phyloP scores from a whole-genome alignment of 768 basidiomycete species.

The Calocybe indica region DNA sequence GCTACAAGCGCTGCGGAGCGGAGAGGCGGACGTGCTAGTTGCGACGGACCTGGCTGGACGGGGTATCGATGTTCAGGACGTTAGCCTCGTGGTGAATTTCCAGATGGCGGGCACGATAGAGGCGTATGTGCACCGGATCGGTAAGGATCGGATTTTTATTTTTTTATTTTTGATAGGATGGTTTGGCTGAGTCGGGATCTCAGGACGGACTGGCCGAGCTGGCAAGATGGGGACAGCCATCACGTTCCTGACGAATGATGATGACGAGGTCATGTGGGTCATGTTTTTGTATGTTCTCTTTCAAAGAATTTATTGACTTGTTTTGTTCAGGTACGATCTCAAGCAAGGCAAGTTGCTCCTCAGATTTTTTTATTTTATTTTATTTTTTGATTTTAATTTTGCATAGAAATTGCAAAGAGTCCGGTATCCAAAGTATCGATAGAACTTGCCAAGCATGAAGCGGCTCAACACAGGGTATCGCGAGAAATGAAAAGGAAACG shows the following conservation, averaged over 20 bases:
- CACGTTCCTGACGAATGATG: constrained; percentile 94
- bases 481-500: constrained; percentile 94
- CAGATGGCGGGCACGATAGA: constrained; percentile 97
- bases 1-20: constrained; percentile 77
- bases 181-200: constrained; percentile 1
- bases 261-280: constrained; percentile 93
- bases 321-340: constrained; percentile 75
- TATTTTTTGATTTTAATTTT: constrained; percentile 6
- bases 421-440: constrained; percentile 85
- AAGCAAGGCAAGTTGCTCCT: constrained; percentile 71
- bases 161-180: too few species aligned
- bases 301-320: constrained; percentile 7
- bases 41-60: constrained; percentile 98
- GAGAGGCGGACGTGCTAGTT: constrained; percentile 84
- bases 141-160: constrained; percentile 36
- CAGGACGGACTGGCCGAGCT: constrained; percentile 95
- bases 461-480: constrained; percentile 87
- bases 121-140: constrained; percentile 96
- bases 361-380: constrained; percentile 4
- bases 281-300: constrained; percentile 6
- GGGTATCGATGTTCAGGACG: constrained; percentile 98
- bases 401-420: constrained; percentile 85
- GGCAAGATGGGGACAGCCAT: constrained; percentile 92
- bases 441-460: constrained; percentile 87
- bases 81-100: constrained; percentile 93